phyloP scores from a whole-genome alignment of 352 stramenopile species.

The Phytopythium boreale region DNA sequence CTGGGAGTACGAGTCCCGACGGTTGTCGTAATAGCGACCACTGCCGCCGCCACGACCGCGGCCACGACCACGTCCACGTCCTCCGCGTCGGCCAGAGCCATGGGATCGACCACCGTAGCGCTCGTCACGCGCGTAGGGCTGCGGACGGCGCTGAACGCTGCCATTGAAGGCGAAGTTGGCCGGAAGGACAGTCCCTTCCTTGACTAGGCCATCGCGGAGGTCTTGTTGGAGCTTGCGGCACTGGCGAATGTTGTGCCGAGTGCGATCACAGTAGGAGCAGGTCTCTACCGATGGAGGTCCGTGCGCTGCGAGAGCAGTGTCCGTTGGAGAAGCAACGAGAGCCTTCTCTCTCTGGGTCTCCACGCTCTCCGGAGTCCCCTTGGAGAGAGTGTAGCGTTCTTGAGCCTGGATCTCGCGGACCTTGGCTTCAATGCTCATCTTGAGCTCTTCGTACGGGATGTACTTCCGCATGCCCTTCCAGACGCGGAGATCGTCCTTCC shows the following conservation, averaged over 20 bases:
- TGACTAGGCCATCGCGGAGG: not conserved
- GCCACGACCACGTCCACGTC: no score
- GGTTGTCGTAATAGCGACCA: no score
- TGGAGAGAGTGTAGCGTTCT: conserved; percentile 1
- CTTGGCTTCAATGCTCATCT: conserved; percentile 10
- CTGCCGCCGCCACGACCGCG: no score
- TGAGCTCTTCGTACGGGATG: conserved; percentile 11
- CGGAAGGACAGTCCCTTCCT: not conserved
- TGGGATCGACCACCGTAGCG: not conserved
- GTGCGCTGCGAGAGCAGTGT: not conserved
- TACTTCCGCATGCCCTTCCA: conserved; percentile 35
- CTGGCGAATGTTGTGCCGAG: not conserved
- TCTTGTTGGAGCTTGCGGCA: not conserved
- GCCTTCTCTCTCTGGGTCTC: not conserved
- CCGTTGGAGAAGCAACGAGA: not conserved
- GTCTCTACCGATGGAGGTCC: not conserved
- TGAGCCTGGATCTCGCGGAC: conserved; percentile 11
- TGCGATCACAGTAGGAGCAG: not conserved
- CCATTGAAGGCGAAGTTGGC: not conserved
- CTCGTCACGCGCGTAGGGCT: not conserved
- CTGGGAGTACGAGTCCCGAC: no score
- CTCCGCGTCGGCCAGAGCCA: no score
- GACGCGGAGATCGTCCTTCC: conserved; percentile 25
- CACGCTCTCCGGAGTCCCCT: not conserved
- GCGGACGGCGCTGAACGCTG: not conserved